Percentiles rank a stretch among this genome's conserved stretches.
These are phyloP conservation scores for Glaciozyma martinii DNA, from an alignment of 768 basidiomycete genomes.

Conservation along the genomic window DNA sequence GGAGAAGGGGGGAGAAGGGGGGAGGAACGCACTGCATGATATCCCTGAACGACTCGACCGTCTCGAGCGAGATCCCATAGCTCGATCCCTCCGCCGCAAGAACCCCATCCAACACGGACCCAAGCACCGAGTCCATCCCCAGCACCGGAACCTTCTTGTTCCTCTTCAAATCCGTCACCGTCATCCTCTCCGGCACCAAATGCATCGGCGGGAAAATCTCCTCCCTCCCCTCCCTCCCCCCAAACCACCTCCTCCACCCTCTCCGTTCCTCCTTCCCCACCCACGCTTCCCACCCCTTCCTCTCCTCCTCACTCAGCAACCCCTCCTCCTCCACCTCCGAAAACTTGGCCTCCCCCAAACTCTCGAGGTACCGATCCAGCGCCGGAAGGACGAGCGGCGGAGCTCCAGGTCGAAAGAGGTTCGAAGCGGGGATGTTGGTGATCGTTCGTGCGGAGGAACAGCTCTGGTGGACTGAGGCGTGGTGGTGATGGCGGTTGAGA, in stretches of 20 bases:
- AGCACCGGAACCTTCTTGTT: conserved; percentile 24
- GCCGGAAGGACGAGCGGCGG: conserved; percentile 54
- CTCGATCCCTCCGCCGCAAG: conserved; percentile 23
- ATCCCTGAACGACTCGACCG: conserved; percentile 31
- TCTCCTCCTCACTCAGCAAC: conserved; percentile 7
- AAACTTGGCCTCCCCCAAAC: conserved; percentile 47
- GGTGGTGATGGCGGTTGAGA: background rate
- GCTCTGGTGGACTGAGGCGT: background rate
- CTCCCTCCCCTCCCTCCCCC: conserved; percentile 15
- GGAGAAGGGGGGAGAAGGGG: no score
- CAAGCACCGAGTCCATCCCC: conserved; percentile 7
- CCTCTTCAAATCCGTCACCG: conserved; percentile 32
- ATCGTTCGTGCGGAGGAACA: background rate
- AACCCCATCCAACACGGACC: conserved; percentile 13
- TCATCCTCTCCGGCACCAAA: conserved; percentile 22
- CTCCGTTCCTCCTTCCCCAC: conserved; percentile 4
- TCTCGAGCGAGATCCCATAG: conserved; percentile 22
- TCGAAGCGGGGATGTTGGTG: conserved; percentile 48
- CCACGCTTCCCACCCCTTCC: conserved; percentile 21
- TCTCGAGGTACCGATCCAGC: conserved; percentile 53
- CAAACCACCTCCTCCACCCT: conserved; percentile 4
- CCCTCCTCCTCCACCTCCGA: conserved; percentile 11
- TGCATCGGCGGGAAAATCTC: conserved; percentile 35
- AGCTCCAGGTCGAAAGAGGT: conserved; percentile 54
- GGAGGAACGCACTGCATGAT: conserved; percentile 28